A percentile compares a stretch with the other conserved stretches of the same genome.
phyloP scores from a whole-genome alignment of 352 stramenopile genomes.

The Globisporangium radiosum region DNA sequence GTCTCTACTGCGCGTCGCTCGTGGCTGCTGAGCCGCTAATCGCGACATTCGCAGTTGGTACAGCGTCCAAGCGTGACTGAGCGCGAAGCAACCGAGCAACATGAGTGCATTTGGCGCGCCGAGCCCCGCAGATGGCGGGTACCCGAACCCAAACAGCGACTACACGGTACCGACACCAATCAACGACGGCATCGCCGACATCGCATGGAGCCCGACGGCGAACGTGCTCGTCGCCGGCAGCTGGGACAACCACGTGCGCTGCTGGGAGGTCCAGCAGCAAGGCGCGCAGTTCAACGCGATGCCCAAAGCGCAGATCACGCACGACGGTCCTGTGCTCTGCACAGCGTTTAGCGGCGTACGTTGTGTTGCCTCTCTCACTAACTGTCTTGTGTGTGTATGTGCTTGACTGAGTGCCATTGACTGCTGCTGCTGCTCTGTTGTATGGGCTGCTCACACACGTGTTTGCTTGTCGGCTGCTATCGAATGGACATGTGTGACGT shows the following conservation, averaged over 20 bases:
- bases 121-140: slow-evolving; percentile 33
- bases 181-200: slow-evolving; percentile 68
- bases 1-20: background rate
- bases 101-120: slow-evolving; percentile 46
- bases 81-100: no score
- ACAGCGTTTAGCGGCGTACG: slow-evolving; percentile 85
- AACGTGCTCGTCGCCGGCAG: slow-evolving; percentile 74
- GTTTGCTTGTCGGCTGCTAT: no score
- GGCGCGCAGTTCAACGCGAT: slow-evolving; percentile 65
- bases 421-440: background rate
- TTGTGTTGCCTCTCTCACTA: background rate
- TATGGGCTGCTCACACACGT: background rate
- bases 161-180: slow-evolving; percentile 63
- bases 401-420: background rate
- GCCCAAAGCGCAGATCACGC: slow-evolving; percentile 78
- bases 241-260: slow-evolving; percentile 82
- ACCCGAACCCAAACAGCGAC: slow-evolving; percentile 73
- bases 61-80: no score
- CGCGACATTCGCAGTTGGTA: background rate
- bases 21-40: background rate
- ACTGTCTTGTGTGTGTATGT: background rate
- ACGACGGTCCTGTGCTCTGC: slow-evolving; percentile 89
- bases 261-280: slow-evolving; percentile 78
- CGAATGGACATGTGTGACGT: background rate
- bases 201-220: slow-evolving; percentile 65